Evolutionary conservation across 768 basidiomycete genomes (phyloP), one percentile per base, ranked within the genome.

Genomic region (Leccinellum albellum): DNA sequence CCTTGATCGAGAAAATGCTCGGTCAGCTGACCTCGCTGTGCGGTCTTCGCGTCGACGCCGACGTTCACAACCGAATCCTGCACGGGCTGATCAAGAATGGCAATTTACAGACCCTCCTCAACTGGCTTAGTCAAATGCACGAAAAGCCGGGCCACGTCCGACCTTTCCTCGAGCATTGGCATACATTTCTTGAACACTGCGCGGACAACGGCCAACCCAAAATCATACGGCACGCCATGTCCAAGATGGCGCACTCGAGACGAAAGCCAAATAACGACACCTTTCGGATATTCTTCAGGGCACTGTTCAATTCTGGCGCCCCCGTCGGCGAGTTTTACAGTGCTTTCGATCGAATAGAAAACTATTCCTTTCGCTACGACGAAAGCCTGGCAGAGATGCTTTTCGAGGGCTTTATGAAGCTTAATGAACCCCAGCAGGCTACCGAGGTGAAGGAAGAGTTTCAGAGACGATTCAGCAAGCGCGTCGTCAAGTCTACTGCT

Each of bases 81-180:
- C 75, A 76, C 17, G 78, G 75, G 12, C 69, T 88, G n/a, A 66
- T 80, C 10, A 67, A 75, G 46, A 72, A 74, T 48, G 78, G 78
- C 1, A 77, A 82, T 53, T 51, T 72, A 8, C 72, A 74, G 49
- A 74, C 78, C 13, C 76, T 81, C 37, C 64, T 76, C 26, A 69
- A 75, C 23, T 85, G 86, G 80, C 70, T 89, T 3, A 64, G 62
- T 45, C 73, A 73, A n/a, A 85, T 88, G 78, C 75, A 79, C 14
- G 70, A 70, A 24, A 79, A 78, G 50, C 75, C 83, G 3, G 79
- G 79, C 2, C 64, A 76, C 33, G 59, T 78, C 45, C 66, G 66
- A 5, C 84, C 85, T 0, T 77, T 78, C 23, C 69, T 79, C 35
- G 73, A 79, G 21, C 83, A 85, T 55, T 84, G 83, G 73, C 80